Percentiles rank a stretch among this genome's conserved stretches.
phyloP scores from a whole-genome alignment of 805 yeast genomes.

The Yarrowia sp. region DNA sequence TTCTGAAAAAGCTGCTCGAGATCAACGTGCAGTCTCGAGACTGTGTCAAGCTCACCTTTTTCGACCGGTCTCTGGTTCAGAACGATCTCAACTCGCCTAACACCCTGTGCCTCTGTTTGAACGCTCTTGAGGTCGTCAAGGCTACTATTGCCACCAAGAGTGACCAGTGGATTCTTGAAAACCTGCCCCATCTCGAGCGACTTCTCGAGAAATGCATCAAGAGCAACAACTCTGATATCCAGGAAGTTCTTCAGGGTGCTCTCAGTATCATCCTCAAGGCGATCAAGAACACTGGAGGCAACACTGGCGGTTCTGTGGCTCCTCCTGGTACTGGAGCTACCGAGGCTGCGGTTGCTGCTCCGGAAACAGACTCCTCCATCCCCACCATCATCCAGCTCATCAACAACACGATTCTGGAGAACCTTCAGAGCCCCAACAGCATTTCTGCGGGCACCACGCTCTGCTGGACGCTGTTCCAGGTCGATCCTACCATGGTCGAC shows the following conservation, averaged over 20 bases:
- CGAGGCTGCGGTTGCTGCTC: constrained; percentile 56
- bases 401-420: constrained; percentile 76
- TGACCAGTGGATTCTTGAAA: constrained; percentile 77
- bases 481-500: constrained; percentile 76
- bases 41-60: constrained; percentile 75
- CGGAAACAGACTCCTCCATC: constrained; percentile 61
- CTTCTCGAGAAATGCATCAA: constrained; percentile 81
- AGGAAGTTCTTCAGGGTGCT: constrained; percentile 80
- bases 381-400: constrained; percentile 67
- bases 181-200: constrained; percentile 70
- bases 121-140: constrained; percentile 87
- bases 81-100: constrained; percentile 70
- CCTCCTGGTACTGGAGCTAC: constrained; percentile 44
- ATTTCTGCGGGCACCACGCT: constrained; percentile 80
- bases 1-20: constrained; percentile 73
- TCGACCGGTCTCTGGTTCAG: constrained; percentile 83
- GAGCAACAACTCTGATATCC: constrained; percentile 80
- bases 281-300: constrained; percentile 50
- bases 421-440: constrained; percentile 71
- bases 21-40: constrained; percentile 54
- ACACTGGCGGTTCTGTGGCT: constrained; percentile 6
- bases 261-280: constrained; percentile 73
- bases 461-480: constrained; percentile 73
- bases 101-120: constrained; percentile 78
- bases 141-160: constrained; percentile 82